Conservation (phyloP, 1,284 basidiomycete genomes). For the Ustilago trichophora region DNA sequence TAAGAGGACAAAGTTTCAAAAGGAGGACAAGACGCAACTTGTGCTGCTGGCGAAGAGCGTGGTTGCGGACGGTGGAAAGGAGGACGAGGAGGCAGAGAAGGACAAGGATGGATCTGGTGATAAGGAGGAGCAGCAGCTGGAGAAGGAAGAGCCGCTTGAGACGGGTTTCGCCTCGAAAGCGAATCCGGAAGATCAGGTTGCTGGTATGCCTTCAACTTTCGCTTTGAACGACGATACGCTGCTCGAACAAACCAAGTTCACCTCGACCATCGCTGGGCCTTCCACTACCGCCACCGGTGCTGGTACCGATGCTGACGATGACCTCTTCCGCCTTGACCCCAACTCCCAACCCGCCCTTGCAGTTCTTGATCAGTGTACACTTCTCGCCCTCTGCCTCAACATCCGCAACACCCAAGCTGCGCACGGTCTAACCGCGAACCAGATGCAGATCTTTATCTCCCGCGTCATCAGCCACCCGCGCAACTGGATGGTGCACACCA, state of each 20-base stretch:
- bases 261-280: constrained; percentile 68
- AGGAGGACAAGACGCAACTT: constrained; percentile 84
- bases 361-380: constrained; percentile 61
- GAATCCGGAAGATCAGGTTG: constrained; percentile 46
- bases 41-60: constrained; percentile 88
- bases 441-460: constrained; percentile 63
- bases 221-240: constrained; percentile 94
- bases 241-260: constrained; percentile 91
- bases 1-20: constrained; percentile 93
- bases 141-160: constrained; percentile 14
- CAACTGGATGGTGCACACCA: constrained; percentile 66
- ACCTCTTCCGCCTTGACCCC: constrained; percentile 76
- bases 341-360: constrained; percentile 75
- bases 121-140: constrained; percentile 17
- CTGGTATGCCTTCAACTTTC: constrained; percentile 76
- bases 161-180: constrained; percentile 49
- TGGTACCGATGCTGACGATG: constrained; percentile 54
- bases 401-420: constrained; percentile 62
- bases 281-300: constrained; percentile 71
- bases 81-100: constrained; percentile 32
- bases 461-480: constrained; percentile 58
- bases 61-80: constrained; percentile 47
- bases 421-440: constrained; percentile 65
- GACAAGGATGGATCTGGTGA: constrained; percentile 34
- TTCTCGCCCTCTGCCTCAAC: constrained; percentile 63